Conservation (phyloP, 768 basidiomycete species). For the Tubosaeta sp. region DNA sequence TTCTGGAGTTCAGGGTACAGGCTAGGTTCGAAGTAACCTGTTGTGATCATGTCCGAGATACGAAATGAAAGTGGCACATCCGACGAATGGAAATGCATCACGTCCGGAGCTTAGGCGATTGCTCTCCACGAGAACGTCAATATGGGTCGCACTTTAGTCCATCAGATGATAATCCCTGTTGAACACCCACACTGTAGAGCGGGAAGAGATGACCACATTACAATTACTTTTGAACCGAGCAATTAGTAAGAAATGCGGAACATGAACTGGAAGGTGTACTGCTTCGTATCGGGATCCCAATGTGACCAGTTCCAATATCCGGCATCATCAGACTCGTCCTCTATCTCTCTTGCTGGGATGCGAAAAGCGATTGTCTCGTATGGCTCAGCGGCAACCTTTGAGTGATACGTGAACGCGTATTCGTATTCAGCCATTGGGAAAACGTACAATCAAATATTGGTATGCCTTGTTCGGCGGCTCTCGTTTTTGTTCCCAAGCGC, state of each 20-base stretch:
- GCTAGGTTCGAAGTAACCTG: too few species aligned
- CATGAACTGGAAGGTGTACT: constrained; percentile 98
- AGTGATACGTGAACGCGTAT: constrained; percentile 19
- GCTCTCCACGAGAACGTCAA: not conserved
- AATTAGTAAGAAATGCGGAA: constrained; percentile 56
- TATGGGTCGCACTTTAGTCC: not conserved
- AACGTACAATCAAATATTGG: constrained; percentile 92
- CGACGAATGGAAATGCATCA: too few species aligned
- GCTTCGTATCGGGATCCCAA: constrained; percentile 99
- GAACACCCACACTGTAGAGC: not conserved
- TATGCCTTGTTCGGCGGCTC: constrained; percentile 95
- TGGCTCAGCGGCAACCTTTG: constrained; percentile 95
- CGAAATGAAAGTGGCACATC: too few species aligned
- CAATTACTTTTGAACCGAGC: constrained; percentile 5
- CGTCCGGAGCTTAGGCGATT: not conserved
- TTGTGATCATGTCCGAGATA: too few species aligned
- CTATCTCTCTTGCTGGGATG: constrained; percentile 94
- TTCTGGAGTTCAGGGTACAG: too few species aligned
- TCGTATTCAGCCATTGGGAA: constrained; percentile 6
- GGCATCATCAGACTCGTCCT: constrained; percentile 88
- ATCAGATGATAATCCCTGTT: not conserved
- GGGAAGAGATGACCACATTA: not conserved
- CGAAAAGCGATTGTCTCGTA: constrained; percentile 99
- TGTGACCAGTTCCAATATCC: constrained; percentile 97
- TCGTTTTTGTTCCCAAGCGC: constrained; percentile 93